Percentiles rank a stretch among this genome's conserved stretches.
These are phyloP conservation scores for Neocallimastix lanati DNA, from an alignment of 192 early-diverging fungal genomes.

Conservation along the genomic window DNA sequence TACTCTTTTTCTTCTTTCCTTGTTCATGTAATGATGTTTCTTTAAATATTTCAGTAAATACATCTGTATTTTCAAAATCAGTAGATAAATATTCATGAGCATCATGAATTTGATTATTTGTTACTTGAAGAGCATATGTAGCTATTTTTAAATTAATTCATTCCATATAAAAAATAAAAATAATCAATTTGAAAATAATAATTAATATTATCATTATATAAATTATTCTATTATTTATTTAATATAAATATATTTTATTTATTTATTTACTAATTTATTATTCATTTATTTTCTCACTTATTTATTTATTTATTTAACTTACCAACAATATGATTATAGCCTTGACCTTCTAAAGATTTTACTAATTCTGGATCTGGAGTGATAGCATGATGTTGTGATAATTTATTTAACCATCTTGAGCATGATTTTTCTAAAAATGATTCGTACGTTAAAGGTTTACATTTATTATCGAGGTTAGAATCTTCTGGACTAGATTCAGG, in stretches of 20 bases:
- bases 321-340: conserved; percentile 17
- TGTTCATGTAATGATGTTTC: not conserved
- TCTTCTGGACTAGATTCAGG: not conserved
- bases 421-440: conserved; percentile 13
- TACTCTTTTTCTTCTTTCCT: not conserved
- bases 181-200: too few relatives aligned
- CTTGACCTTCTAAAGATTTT: conserved; percentile 12
- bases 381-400: conserved; percentile 19
- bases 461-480: not conserved
- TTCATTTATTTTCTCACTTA: too few relatives aligned
- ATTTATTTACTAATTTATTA: too few relatives aligned
- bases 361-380: conserved; percentile 14
- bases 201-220: too few relatives aligned
- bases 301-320: not conserved
- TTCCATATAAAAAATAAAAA: too few relatives aligned
- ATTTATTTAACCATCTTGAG: conserved; percentile 14
- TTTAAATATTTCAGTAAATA: not conserved
- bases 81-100: conserved; percentile 9
- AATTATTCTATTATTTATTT: too few relatives aligned
- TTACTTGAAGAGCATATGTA: conserved; percentile 17
- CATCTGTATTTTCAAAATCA: not conserved
- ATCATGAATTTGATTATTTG: conserved; percentile 19
- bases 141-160: too few relatives aligned
- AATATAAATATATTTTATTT: too few relatives aligned
- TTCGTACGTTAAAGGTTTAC: conserved; percentile 7